A percentile compares a stretch with the other conserved stretches of the same genome.
Evolutionary conservation across 306 rosid species (phyloP).

Genomic region (Astragalus membranaceus): DNA sequence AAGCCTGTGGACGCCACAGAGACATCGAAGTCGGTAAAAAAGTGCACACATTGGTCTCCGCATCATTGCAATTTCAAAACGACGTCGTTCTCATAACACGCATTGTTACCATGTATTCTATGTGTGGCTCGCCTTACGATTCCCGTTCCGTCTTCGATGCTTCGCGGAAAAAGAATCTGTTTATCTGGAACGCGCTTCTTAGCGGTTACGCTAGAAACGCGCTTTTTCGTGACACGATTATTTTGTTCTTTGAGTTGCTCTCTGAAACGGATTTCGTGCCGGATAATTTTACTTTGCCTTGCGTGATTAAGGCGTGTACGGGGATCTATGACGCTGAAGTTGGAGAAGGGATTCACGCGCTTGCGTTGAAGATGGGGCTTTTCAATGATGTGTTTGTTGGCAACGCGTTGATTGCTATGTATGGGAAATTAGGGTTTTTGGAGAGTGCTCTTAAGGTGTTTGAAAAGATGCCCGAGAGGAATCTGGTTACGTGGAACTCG

Average conservation of each 20-base stretch:
- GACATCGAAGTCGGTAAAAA: constrained; percentile 48
- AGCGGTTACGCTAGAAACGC: constrained; percentile 54
- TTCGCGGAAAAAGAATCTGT: constrained; percentile 38
- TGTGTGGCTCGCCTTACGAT: constrained; percentile 51
- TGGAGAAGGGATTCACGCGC: constrained; percentile 55
- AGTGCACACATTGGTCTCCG: constrained; percentile 41
- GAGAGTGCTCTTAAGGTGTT: constrained; percentile 50
- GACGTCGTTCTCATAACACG: constrained; percentile 65
- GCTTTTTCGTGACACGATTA: constrained; percentile 42
- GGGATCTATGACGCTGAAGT: constrained; percentile 38
- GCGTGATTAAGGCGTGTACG: constrained; percentile 57
- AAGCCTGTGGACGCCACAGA: constrained; percentile 45
- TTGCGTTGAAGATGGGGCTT: constrained; percentile 50
- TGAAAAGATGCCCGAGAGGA: constrained; percentile 47
- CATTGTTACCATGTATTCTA: constrained; percentile 62
- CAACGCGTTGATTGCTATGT: constrained; percentile 58
- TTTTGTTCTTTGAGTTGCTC: constrained; percentile 38
- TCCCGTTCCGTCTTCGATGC: constrained; percentile 49
- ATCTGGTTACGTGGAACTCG: constrained; percentile 81
- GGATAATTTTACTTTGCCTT: constrained; percentile 66
- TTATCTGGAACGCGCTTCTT: constrained; percentile 70
- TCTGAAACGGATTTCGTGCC: constrained; percentile 46
- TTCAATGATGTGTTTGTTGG: constrained; percentile 59
- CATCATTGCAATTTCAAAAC: constrained; percentile 29
- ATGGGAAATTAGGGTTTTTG: constrained; percentile 52